These are phyloP conservation scores for Colletotrichum sidae DNA, from an alignment of 2,329 filamentous ascomycete species.

Conservation along the genomic window DNA sequence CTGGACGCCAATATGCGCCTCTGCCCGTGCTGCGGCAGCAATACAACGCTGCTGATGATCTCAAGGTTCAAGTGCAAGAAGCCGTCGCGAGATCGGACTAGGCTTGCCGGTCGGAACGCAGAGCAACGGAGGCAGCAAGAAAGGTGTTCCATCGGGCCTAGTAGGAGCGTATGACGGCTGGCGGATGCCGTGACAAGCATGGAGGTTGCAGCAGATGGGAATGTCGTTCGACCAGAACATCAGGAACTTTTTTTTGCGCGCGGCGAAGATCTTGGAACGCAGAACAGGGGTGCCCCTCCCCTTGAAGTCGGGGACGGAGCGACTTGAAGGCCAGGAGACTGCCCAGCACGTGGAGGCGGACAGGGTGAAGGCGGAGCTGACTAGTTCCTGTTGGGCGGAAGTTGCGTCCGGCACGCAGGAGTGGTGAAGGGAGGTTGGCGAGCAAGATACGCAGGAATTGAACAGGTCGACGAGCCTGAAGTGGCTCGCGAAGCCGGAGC, in stretches of 20 bases:
- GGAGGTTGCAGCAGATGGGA: constrained; percentile 23
- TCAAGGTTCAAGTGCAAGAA: constrained; percentile 29
- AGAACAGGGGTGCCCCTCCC: constrained; percentile 1
- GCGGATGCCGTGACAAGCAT: constrained; percentile 28
- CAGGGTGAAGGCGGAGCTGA: constrained; percentile 13
- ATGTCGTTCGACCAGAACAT: constrained; percentile 25
- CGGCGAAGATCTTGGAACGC: constrained; percentile 30
- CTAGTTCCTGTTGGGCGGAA: constrained; percentile 12
- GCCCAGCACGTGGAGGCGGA: constrained; percentile 21
- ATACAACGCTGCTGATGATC: constrained; percentile 34
- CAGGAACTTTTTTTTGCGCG: constrained; percentile 29
- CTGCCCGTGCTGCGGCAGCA: constrained; percentile 12
- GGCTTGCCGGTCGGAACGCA: constrained; percentile 17
- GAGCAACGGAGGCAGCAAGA: neutral
- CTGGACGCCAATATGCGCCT: neutral
- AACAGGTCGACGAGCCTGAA: neutral
- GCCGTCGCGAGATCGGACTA: constrained; percentile 33
- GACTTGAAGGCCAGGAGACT: constrained; percentile 15
- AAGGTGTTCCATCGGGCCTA: neutral
- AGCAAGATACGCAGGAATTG: neutral
- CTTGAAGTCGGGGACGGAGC: constrained; percentile 25
- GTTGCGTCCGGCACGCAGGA: constrained; percentile 17
- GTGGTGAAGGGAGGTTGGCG: constrained; percentile 4
- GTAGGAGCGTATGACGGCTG: constrained; percentile 16
- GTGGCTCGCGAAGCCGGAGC: constrained; percentile 10